phyloP scores from a whole-genome alignment of 2,329 filamentous ascomycete species.

The Pseudophaeomoniella oleicola region DNA sequence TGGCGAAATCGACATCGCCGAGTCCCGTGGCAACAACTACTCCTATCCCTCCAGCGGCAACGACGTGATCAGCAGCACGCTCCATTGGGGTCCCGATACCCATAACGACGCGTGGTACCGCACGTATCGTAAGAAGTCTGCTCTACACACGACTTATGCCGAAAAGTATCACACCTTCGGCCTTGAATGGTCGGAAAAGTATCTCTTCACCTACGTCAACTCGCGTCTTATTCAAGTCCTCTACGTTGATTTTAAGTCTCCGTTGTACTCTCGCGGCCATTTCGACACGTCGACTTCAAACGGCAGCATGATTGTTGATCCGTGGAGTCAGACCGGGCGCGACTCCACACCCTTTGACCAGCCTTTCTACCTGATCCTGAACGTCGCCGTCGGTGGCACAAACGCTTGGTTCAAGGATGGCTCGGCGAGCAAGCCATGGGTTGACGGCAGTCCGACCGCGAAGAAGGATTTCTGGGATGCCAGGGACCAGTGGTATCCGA shows the following conservation, averaged over 20 bases:
- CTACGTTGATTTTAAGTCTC: conserved; percentile 13
- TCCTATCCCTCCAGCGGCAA: conserved; percentile 25
- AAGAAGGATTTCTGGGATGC: conserved; percentile 21
- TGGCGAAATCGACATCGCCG: conserved; percentile 41
- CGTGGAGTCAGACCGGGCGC: conserved; percentile 28
- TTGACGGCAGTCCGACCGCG: conserved; percentile 10
- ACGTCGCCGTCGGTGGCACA: conserved; percentile 18
- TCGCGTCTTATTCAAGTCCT: conserved; percentile 20
- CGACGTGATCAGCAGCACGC: conserved; percentile 26
- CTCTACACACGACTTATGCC: conserved; percentile 15
- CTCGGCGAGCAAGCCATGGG: conserved; percentile 10
- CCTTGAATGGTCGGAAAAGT: conserved; percentile 37
- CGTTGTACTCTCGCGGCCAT: too few species aligned
- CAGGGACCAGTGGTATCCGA: conserved; percentile 1
- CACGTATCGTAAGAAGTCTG: conserved; percentile 13
- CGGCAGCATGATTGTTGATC: too few species aligned
- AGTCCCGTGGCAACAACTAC: conserved; percentile 32
- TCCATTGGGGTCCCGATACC: conserved; percentile 31
- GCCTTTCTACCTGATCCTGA: conserved; percentile 34
- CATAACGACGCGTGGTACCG: conserved; percentile 15
- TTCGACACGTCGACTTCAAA: too few species aligned
- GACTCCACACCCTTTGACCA: conserved; percentile 38
- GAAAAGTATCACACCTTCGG: conserved; percentile 35
- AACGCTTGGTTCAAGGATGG: conserved; percentile 35
- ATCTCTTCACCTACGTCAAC: conserved; percentile 40